Conservation (phyloP, 306 rosid species). For the Styphnolobium japonicum region DNA sequence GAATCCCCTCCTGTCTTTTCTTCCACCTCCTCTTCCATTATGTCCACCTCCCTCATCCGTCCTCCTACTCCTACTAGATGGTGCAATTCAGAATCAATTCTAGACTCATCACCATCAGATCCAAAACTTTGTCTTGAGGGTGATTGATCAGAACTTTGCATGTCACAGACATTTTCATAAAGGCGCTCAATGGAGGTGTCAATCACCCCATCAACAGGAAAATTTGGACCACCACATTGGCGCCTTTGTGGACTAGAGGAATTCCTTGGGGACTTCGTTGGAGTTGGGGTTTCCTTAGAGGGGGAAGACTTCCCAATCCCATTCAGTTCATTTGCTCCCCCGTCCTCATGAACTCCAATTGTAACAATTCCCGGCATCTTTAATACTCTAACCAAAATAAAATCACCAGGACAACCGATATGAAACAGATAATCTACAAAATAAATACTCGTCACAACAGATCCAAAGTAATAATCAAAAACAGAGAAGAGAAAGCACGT, state of each 20-base stretch:
- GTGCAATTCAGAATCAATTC: constrained; percentile 66
- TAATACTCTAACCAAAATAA: constrained; percentile 25
- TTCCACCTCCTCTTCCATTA: constrained; percentile 53
- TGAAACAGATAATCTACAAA: constrained; percentile 38
- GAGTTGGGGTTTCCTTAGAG: constrained; percentile 36
- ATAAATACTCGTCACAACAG: not conserved
- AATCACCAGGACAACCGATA: constrained; percentile 17
- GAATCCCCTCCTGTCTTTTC: constrained; percentile 40
- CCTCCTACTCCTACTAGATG: constrained; percentile 76
- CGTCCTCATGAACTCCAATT: constrained; percentile 39
- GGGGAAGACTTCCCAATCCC: constrained; percentile 32
- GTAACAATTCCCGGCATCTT: constrained; percentile 69
- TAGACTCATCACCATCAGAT: constrained; percentile 72
- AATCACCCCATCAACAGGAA: constrained; percentile 39
- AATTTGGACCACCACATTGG: constrained; percentile 15
- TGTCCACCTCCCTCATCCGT: constrained; percentile 69
- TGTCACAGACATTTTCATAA: constrained; percentile 67
- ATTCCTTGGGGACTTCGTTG: constrained; percentile 34
- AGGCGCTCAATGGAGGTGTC: constrained; percentile 71
- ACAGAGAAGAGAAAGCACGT: not conserved
- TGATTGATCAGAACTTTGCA: constrained; percentile 71
- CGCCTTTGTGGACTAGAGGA: constrained; percentile 42
- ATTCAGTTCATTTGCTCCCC: constrained; percentile 28
- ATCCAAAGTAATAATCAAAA: not conserved
- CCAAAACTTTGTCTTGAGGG: constrained; percentile 65